Percentiles rank a stretch among this genome's conserved stretches.
These are phyloP conservation scores for Penicillium sp. DNA, from an alignment of 2,329 filamentous ascomycete genomes.

Conservation along the genomic window DNA sequence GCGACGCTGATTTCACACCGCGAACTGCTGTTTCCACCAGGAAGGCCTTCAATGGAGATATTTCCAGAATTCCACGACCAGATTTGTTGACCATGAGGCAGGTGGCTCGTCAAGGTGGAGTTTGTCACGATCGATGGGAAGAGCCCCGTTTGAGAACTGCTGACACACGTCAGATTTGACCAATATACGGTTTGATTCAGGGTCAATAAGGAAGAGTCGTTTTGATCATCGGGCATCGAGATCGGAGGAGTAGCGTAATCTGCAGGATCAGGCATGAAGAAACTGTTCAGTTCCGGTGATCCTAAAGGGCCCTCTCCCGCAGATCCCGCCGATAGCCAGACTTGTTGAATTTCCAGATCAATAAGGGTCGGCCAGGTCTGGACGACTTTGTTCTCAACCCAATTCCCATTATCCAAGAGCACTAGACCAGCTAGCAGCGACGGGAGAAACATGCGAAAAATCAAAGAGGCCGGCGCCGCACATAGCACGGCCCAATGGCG, in stretches of 20 bases:
- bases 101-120: background rate
- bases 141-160: background rate
- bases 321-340: background rate
- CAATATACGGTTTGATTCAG: slow-evolving; percentile 24
- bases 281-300: slow-evolving; percentile 2
- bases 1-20: background rate
- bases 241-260: slow-evolving; percentile 14
- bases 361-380: slow-evolving; percentile 17
- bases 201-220: slow-evolving; percentile 1
- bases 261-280: slow-evolving; percentile 12
- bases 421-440: slow-evolving; percentile 23
- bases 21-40: background rate
- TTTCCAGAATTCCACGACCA: slow-evolving; percentile 6
- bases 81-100: background rate
- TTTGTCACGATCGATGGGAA: background rate
- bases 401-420: slow-evolving; percentile 7
- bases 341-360: slow-evolving; percentile 7
- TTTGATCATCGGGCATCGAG: slow-evolving; percentile 13
- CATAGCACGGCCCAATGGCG: slow-evolving; percentile 23
- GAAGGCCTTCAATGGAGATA: background rate
- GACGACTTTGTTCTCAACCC: slow-evolving; percentile 4
- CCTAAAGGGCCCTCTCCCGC: background rate
- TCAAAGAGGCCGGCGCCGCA: slow-evolving; percentile 18
- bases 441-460: slow-evolving; percentile 18
- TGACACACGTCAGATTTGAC: slow-evolving; percentile 19